A percentile compares a stretch with the other conserved stretches of the same genome.
Evolutionary conservation across 2,329 filamentous ascomycete genomes (phyloP).

Genomic region (Truncatella angustata): DNA sequence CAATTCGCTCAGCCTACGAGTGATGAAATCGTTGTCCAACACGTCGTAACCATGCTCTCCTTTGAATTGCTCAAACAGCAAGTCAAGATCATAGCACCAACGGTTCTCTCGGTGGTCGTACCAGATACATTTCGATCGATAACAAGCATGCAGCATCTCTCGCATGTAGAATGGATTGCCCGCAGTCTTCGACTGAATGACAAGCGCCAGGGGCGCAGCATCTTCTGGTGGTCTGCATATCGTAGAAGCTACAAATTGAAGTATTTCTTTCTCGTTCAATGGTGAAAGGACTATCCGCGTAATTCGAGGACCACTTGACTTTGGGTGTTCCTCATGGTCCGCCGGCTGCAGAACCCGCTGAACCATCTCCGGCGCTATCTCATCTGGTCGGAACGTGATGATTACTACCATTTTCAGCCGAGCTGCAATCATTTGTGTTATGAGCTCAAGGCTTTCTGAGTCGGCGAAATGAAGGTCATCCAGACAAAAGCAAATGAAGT

Average conservation of each 20-base stretch:
- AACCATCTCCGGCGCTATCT: conserved; percentile 56
- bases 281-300: conserved; percentile 73
- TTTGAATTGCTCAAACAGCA: conserved; percentile 81
- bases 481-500: conserved; percentile 83
- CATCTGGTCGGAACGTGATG: conserved; percentile 70
- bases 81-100: conserved; percentile 85
- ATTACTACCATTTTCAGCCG: conserved; percentile 81
- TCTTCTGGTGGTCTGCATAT: conserved; percentile 72
- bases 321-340: conserved; percentile 49
- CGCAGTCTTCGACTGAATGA: conserved; percentile 83
- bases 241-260: conserved; percentile 78
- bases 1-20: conserved; percentile 72
- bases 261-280: conserved; percentile 75
- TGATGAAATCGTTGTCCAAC: conserved; percentile 80
- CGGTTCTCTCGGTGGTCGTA: conserved; percentile 81
- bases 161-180: conserved; percentile 91
- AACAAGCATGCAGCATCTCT: conserved; percentile 84
- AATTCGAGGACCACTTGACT: conserved; percentile 50
- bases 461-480: conserved; percentile 93
- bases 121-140: conserved; percentile 84
- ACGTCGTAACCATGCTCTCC: conserved; percentile 76
- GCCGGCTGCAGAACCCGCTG: conserved; percentile 53
- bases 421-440: conserved; percentile 74
- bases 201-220: conserved; percentile 73
- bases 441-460: conserved; percentile 79